Base-by-base conservation (phyloP, 169 alveolate species). In the Cryptosporidium xiaoi region DNA sequence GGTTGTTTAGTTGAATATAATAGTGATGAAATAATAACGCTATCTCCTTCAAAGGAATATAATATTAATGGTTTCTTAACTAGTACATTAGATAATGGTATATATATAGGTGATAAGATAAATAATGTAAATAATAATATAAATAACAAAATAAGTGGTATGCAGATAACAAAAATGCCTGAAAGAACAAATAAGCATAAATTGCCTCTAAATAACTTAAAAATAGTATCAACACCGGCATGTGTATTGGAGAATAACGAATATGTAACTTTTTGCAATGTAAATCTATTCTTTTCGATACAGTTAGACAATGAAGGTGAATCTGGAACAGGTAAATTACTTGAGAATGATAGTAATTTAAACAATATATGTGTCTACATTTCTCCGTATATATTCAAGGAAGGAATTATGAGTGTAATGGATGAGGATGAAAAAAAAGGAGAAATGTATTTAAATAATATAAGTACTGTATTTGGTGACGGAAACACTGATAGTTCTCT, bases 241-340 rank as follows among this genome's bases (percentile, higher is more conserved):
- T 77, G 87, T 77, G 34, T 77, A 36, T 34, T 60, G 34, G 87
- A 77, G 51, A 71, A 71, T 31, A 53, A 20, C 64, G 87, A 77
- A 18, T 60, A 34, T 44, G 65, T 77, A 5, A 77, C 69, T 58
- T 18, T 44, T 7, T 77, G 87, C 46, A 60, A 60, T 77, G 71
- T 64, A 40, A 50, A 34, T 44, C 40, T 77, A 1, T 48, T 18
- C 16, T 77, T 77, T 29, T 62, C 87, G 4, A 77, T 40, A 2
- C 60, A 71, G 16, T 51, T 71, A 13, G 67, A 34, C 40, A 51
- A 29, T 12, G 48, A 40, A 40, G 48, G 48, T 40, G 31, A 18
- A 31, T 62, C 40, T 6, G 56, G 16, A 8, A 20, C 15, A 36
- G 20, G 8, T 27, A 10, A 67, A 31, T 15, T 2, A 50, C 20